Base-by-base conservation (phyloP, 139 green algal species). In the Pleodorina starrii region DNA sequence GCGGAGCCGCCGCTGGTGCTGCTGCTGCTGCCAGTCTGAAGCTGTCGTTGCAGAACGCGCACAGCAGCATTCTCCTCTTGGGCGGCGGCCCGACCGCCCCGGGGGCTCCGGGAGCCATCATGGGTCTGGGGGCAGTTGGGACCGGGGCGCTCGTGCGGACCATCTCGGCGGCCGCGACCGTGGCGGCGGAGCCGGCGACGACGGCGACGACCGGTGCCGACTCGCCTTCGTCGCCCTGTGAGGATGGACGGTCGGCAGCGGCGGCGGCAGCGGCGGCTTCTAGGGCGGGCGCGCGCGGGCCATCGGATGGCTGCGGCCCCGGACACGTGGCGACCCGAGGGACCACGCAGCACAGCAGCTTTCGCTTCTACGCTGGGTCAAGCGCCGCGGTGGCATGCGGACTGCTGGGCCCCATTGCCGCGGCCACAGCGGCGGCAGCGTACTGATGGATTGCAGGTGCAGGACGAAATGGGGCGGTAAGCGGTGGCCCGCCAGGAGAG, bases 131-230 rank as follows among this genome's bases (percentile, higher is more conserved):
- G 27, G 63, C 29, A 23, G 32, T 36, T 4, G 63, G 25, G 16
- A 11, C 27, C 63, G 63, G 63, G 27, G 32, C 27, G 35, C 63
- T 73, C 63, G 35, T 54, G 40, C 43, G 82, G 17, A 79, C 82
- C n/a, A 88, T 88, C 21, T 80, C 63, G 2, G 82, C 82, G 0
- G 82, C 82, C 10, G 82, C 82, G 11, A 50, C 82, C 1, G 44
- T 68, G 0, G 35, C 38, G 10, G 21, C 36, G 0, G 35, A 1
- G 6, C 32, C 9, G 44, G 29, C 44, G 1, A n/a, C n/a, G n/a
- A n/a, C n/a, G n/a, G n/a, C n/a, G n/a, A n/a, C n/a, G n/a, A n/a
- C n/a, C n/a, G n/a, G n/a, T n/a, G n/a, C n/a, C n/a, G n/a, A n/a
- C n/a, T n/a, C n/a, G n/a, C n/a, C n/a, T n/a, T n/a, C n/a, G n/a